phyloP scores from a whole-genome alignment of 768 basidiomycete species.

The Rhizopogon sp. region DNA sequence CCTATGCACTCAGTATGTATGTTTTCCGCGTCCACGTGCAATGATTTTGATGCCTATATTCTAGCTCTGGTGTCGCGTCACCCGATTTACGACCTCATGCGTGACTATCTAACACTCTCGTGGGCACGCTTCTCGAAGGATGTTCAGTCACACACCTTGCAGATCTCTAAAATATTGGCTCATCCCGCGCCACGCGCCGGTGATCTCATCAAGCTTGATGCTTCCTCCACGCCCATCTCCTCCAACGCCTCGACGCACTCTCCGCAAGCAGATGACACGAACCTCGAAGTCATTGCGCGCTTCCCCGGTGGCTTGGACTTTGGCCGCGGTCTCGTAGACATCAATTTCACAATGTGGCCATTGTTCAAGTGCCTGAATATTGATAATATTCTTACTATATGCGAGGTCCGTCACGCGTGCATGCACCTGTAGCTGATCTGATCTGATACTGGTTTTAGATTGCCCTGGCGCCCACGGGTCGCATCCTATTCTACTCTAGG shows the following conservation, averaged over 20 bases:
- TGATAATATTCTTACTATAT: slow-evolving; percentile 89
- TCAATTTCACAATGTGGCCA: slow-evolving; percentile 97
- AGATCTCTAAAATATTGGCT: slow-evolving; percentile 83
- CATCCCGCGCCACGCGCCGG: slow-evolving; percentile 86
- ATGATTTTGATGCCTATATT: slow-evolving; percentile 7
- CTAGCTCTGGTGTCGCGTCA: slow-evolving; percentile 86
- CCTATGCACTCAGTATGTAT: slow-evolving; percentile 80
- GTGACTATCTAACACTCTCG: slow-evolving; percentile 91
- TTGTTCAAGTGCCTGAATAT: slow-evolving; percentile 89
- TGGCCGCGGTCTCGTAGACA: slow-evolving; percentile 84
- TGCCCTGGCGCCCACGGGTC: slow-evolving; percentile 82
- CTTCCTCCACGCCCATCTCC: slow-evolving; percentile 57
- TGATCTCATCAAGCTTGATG: slow-evolving; percentile 81
- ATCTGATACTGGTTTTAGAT: slow-evolving; percentile 40
- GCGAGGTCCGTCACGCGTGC: slow-evolving; percentile 53
- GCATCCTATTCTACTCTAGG: slow-evolving; percentile 81
- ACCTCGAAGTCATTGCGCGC: slow-evolving; percentile 79
- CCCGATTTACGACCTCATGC: slow-evolving; percentile 93
- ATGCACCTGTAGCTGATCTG: too few species aligned
- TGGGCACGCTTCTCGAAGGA: slow-evolving; percentile 95
- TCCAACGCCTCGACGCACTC: slow-evolving; percentile 37
- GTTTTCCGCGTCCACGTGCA: slow-evolving; percentile 4
- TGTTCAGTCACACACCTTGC: slow-evolving; percentile 87
- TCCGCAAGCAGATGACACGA: slow-evolving; percentile 32
- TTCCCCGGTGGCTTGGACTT: slow-evolving; percentile 95